Evolutionary conservation across 495 filamentous ascomycete species (phyloP), one percentile per base, ranked within the genome.

Genomic region (Chaetomium fimeti): DNA sequence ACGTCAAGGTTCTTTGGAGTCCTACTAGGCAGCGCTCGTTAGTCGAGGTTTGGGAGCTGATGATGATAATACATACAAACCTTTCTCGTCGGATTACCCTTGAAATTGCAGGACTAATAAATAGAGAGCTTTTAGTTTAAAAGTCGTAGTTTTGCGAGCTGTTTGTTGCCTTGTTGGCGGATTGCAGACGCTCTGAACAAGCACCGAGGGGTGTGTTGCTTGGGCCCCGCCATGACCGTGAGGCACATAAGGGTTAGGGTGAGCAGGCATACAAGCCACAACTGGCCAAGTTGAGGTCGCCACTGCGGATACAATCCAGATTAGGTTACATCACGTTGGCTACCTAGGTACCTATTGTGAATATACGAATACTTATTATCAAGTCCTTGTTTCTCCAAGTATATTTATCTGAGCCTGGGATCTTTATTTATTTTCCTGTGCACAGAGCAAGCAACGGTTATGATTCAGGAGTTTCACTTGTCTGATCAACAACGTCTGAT

Each of bases 11-110:
- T 32, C n/a, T 47, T n/a, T 47, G 51, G 42, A 11, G 28, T 29
- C 43, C 43, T 56, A 8, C 16, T 18, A 40, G 58, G 43, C 58
- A 61, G 42, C 58, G 22, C 16, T 47, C 38, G 64, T 66, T 49
- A 61, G 64, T 42, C 49, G 32, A 58, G 42, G 51, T 58, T 61
- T 66, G 51, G 27, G 24, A 24, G 54, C 7, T 29, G 40, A 40
- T 61, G 40, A 40, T 61, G 48, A 61, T 49, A 61, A 54, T 29
- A 52, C 20, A 38, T 27, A 20, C 29, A n/a, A 27, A 52, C 15
- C 22, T 38, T 1, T 24, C 32, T 27, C 0, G n/a, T n/a, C n/a
- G 29, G 25, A 12, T 38, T 57, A 22, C 22, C 55, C 20, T 53
- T 53, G 48, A 36, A 9, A 22, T 8, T 51, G 9, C 43, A 51